phyloP scores from a whole-genome alignment of 768 basidiomycete genomes.

The Wakefieldia striispora region DNA sequence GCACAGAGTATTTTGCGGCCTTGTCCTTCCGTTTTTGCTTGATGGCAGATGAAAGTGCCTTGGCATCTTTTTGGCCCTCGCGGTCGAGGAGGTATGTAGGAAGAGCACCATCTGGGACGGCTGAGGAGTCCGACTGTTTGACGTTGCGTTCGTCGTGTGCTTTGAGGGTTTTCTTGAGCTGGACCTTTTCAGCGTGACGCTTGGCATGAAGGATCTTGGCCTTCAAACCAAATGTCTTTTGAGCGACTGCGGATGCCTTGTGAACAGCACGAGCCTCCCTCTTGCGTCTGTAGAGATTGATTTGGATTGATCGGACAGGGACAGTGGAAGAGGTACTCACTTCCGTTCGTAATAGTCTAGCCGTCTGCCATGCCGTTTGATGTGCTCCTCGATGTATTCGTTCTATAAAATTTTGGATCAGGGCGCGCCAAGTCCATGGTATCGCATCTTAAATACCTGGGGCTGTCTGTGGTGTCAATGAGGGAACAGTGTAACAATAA shows the following conservation, averaged over 20 bases:
- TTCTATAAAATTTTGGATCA: conserved; percentile 55
- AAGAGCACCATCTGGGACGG: conserved; percentile 85
- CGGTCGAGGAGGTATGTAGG: conserved; percentile 96
- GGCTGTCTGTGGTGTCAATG: conserved; percentile 44
- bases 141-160: conserved; percentile 98
- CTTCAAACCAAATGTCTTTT: conserved; percentile 94
- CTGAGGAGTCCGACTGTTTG: conserved; percentile 85
- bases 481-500: not conserved
- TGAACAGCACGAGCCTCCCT: conserved; percentile 77
- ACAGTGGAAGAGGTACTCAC: conserved; percentile 44
- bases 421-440: not conserved
- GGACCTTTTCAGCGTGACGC: conserved; percentile 96
- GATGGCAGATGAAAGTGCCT: conserved; percentile 91
- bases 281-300: conserved; percentile 58
- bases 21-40: conserved; percentile 99
- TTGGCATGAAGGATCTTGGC: conserved; percentile 97
- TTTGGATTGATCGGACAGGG: not conserved
- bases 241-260: conserved; percentile 76
- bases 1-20: conserved; percentile 97
- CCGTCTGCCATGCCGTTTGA: conserved; percentile 93
- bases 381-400: conserved; percentile 99
- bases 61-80: conserved; percentile 97
- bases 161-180: conserved; percentile 99
- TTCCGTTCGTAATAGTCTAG: conserved; percentile 95
- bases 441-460: conserved; percentile 46